phyloP scores from a whole-genome alignment of 495 filamentous ascomycete species.

The Alectoria sarmentosa region DNA sequence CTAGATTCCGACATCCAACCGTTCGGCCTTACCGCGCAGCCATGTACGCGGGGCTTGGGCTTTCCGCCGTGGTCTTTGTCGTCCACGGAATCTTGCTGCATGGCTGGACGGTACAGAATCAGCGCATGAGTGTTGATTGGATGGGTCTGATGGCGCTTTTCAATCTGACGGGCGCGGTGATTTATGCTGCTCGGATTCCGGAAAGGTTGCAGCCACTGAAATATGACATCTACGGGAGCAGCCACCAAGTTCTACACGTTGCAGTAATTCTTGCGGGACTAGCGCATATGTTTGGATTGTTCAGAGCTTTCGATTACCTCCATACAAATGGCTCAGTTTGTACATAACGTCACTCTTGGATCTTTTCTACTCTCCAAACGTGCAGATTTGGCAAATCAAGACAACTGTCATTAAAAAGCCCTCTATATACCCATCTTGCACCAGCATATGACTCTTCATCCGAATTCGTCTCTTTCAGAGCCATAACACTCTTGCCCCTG shows the following conservation, averaged over 20 bases:
- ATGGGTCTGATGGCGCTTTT: constrained; percentile 33
- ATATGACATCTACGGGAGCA: constrained; percentile 45
- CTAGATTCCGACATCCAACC: constrained; percentile 20
- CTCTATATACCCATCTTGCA: too few species aligned
- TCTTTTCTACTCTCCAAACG: neutral
- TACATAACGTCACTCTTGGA: neutral
- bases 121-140: constrained; percentile 39
- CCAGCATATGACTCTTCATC: too few species aligned
- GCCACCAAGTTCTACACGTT: constrained; percentile 48
- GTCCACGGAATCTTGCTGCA: constrained; percentile 36
- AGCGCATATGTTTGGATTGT: constrained; percentile 37
- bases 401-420: too few species aligned
- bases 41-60: constrained; percentile 39
- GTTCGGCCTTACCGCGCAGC: constrained; percentile 29
- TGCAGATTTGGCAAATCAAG: too few species aligned
- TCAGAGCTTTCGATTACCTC: constrained; percentile 41
- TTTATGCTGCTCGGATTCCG: constrained; percentile 43
- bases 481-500: too few species aligned
- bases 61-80: constrained; percentile 39
- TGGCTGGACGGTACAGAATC: constrained; percentile 34
- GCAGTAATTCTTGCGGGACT: constrained; percentile 42
- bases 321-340: constrained; percentile 28
- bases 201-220: constrained; percentile 38
- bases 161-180: constrained; percentile 36
- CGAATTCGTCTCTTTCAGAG: too few species aligned